Evolutionary conservation across 106 monocot genomes (phyloP), one percentile per base, ranked within the genome.

Genomic region (Dendrobium nobile): DNA sequence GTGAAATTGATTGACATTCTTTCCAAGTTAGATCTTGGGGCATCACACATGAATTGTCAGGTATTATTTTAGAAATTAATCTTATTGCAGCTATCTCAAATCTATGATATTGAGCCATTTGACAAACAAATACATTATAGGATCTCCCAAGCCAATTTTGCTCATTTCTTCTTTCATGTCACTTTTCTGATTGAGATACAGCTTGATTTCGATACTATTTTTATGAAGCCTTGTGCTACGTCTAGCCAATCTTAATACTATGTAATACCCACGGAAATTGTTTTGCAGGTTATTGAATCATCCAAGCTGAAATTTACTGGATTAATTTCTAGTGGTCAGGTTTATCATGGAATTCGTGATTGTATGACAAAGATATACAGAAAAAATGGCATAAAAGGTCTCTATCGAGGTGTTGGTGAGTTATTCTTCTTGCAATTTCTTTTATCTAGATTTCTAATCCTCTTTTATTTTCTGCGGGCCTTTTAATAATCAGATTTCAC

Each of bases 361-460:
- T 98, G 97, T 58, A 67, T 98, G 67, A 75, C 59, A 67, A 94
- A 87, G 78, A 92, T 95, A 75, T 92, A 90, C 78, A 82, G 75
- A 79, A 86, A 85, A 84, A 86, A 85, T 85, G 97, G 97, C 51
- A 82, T 92, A 24, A 91, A 85, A 88, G 94, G 97, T 76, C 89
- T 98, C 18, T 98, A 98, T 78, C 86, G 89, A 41, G 94, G 97
- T 80, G 83, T 91, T 75, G 97, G 94, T 94, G 88, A 85, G 85
- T 77, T 31, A 26, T 75, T 28, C 11, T 28, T 47, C 77, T 26
- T 56, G 19, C 67, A 61, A 61, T 64, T 18, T 59, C 40, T 41
- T 64, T 56, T 19, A 33, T 18, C 24, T 33, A 61, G 61, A 61
- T 61, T 61, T 19, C 22, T 61, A 61, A 6, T 61, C n/a, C 61